Evolutionary conservation across 139 green algal genomes (phyloP), one percentile per base, ranked within the genome.

Genomic region (Edaphochlamys debaryana): DNA sequence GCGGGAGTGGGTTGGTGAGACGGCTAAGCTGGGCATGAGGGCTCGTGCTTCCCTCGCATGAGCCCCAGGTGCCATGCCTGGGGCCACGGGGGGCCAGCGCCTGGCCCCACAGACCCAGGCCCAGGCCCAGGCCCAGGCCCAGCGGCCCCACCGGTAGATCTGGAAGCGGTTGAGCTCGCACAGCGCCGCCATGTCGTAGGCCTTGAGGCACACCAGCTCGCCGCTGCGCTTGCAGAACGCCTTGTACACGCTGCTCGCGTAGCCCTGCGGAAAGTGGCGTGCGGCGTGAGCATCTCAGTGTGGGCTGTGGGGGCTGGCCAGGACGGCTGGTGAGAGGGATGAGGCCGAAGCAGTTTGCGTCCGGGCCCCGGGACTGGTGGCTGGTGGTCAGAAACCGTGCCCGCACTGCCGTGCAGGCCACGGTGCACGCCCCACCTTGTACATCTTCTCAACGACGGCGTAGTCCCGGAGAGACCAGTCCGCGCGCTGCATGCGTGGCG

Each of bases 91-190:
- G n/a, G n/a, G n/a, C n/a, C n/a, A n/a, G n/a, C n/a, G n/a, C n/a
- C n/a, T n/a, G n/a, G n/a, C n/a, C n/a, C n/a, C n/a, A n/a, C n/a
- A n/a, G n/a, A n/a, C n/a, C n/a, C n/a, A n/a, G n/a, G n/a, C n/a
- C n/a, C n/a, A n/a, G n/a, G n/a, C n/a, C n/a, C n/a, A n/a, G n/a
- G n/a, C n/a, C n/a, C n/a, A n/a, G n/a, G n/a, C n/a, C n/a, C n/a
- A n/a, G n/a, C n/a, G n/a, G 20, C 4, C 56, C 9, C 56, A 86
- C 27, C 87, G 82, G 83, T 88, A 91, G 41, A 91, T 88, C 58
- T 91, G 84, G 45, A 87, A 88, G 30, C 84, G 83, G 76, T 91
- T 92, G 11, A 93, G 83, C 52, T 88, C 87, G 67, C 88, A 91
- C n/a, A 93, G 62, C 38, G 87, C 86, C 37, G 62, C 75, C 79